A percentile compares a stretch with the other conserved stretches of the same genome.
Conservation (phyloP, 2,329 filamentous ascomycete genomes). For the Alternaria panax region DNA sequence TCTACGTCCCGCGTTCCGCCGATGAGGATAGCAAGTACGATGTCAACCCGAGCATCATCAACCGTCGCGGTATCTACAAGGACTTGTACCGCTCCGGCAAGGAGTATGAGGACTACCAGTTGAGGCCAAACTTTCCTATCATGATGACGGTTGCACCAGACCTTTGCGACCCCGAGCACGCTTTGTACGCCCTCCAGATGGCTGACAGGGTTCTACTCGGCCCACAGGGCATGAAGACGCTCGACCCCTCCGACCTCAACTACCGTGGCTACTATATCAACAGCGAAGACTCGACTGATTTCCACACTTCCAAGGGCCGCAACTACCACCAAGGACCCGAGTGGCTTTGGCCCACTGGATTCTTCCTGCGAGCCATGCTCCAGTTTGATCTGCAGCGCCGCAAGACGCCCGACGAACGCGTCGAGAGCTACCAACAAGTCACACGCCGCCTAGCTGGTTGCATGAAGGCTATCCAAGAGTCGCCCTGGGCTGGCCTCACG, state of each 20-base stretch:
- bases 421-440: slow-evolving; percentile 94
- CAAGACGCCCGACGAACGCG: slow-evolving; percentile 69
- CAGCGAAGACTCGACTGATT: slow-evolving; percentile 89
- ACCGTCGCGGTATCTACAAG: slow-evolving; percentile 97
- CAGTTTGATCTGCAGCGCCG: slow-evolving; percentile 85
- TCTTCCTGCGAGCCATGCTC: slow-evolving; percentile 89
- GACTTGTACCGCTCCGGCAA: slow-evolving; percentile 93
- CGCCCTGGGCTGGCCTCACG: slow-evolving; percentile 86
- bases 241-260: slow-evolving; percentile 90
- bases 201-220: slow-evolving; percentile 83
- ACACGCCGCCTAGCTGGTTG: slow-evolving; percentile 82
- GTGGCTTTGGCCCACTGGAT: slow-evolving; percentile 97
- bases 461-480: slow-evolving; percentile 81
- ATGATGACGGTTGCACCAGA: slow-evolving; percentile 93
- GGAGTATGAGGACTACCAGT: slow-evolving; percentile 96
- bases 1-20: slow-evolving; percentile 77
- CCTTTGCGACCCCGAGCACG: slow-evolving; percentile 81
- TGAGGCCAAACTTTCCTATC: slow-evolving; percentile 92
- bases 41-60: slow-evolving; percentile 79
- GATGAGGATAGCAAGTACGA: slow-evolving; percentile 79
- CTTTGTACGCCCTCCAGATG: slow-evolving; percentile 78
- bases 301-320: slow-evolving; percentile 88
- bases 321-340: slow-evolving; percentile 99
- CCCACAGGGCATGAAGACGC: slow-evolving; percentile 92
- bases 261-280: slow-evolving; percentile 96